Evolutionary conservation across 768 basidiomycete species (phyloP).

Genomic region (Tricholoma sp.): DNA sequence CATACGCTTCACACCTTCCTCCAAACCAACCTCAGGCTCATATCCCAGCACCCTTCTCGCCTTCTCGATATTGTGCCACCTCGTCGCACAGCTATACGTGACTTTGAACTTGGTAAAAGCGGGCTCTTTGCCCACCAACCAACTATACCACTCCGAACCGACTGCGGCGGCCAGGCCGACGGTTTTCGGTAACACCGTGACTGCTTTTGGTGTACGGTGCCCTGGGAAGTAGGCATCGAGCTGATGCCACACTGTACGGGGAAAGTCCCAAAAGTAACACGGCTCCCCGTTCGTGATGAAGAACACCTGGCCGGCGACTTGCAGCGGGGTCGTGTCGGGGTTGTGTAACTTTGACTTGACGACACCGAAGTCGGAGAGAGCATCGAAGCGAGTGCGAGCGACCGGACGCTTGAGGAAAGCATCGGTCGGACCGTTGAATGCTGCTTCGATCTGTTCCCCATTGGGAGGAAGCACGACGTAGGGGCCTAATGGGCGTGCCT

Average conservation of each 20-base stretch:
- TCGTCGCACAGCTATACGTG: constrained; percentile 66
- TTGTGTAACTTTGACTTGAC: constrained; percentile 41
- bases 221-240: constrained; percentile 59
- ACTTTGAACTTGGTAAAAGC: constrained; percentile 86
- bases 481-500: constrained; percentile 80
- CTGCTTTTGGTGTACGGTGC: constrained; percentile 32
- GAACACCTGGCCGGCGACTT: constrained; percentile 90
- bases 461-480: constrained; percentile 59
- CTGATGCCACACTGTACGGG: constrained; percentile 71
- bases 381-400: constrained; percentile 78
- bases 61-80: constrained; percentile 95
- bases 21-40: constrained; percentile 83
- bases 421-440: constrained; percentile 46
- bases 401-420: constrained; percentile 46
- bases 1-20: constrained; percentile 80
- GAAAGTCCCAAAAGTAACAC: constrained; percentile 93
- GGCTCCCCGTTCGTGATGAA: constrained; percentile 98
- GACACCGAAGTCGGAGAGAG: constrained; percentile 57
- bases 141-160: constrained; percentile 68
- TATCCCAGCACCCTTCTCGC: constrained; percentile 89
- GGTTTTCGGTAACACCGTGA: constrained; percentile 49
- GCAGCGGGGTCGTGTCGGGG: constrained; percentile 50
- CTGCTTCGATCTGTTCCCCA: constrained; percentile 49
- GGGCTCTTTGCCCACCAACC: constrained; percentile 72
- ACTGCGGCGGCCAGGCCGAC: constrained; percentile 71